Percentiles rank a stretch among this genome's conserved stretches.
Evolutionary conservation across 257 asterid species (phyloP).

Genomic region (Jaltomata sinuosa): DNA sequence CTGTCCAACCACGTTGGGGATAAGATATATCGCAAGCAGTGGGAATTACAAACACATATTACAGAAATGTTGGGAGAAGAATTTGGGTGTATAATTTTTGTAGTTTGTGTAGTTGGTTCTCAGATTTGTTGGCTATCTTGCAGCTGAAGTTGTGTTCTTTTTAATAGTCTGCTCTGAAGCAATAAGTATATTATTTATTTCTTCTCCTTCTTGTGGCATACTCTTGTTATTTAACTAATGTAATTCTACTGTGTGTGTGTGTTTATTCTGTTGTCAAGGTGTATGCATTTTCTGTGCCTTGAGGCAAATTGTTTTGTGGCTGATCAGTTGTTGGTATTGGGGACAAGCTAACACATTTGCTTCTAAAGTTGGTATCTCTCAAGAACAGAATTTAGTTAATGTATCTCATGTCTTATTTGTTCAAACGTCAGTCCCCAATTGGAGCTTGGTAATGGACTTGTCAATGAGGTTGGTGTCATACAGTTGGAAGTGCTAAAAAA

Average conservation of each 20-base stretch:
- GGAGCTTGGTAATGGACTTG: background rate
- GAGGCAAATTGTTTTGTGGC: background rate
- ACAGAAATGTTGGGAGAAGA: background rate
- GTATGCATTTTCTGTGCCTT: background rate
- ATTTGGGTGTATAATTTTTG: background rate
- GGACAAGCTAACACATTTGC: background rate
- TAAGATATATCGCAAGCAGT: background rate
- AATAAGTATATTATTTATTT: background rate
- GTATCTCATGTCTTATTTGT: no score
- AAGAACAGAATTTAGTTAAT: background rate
- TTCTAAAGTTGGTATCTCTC: background rate
- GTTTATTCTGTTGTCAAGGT: background rate
- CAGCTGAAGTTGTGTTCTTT: background rate
- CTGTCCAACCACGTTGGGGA: background rate
- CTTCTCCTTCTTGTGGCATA: background rate
- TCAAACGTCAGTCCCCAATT: no score
- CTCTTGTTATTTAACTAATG: background rate
- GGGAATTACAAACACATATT: background rate
- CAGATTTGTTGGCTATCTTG: background rate
- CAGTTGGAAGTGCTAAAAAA: background rate
- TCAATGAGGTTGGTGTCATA: background rate
- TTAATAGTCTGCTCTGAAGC: background rate
- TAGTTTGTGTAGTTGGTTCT: background rate
- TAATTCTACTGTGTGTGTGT: background rate
- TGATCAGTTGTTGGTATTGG: background rate